phyloP scores from a whole-genome alignment of 2,329 filamentous ascomycete species.

The Westerdykella sp. region DNA sequence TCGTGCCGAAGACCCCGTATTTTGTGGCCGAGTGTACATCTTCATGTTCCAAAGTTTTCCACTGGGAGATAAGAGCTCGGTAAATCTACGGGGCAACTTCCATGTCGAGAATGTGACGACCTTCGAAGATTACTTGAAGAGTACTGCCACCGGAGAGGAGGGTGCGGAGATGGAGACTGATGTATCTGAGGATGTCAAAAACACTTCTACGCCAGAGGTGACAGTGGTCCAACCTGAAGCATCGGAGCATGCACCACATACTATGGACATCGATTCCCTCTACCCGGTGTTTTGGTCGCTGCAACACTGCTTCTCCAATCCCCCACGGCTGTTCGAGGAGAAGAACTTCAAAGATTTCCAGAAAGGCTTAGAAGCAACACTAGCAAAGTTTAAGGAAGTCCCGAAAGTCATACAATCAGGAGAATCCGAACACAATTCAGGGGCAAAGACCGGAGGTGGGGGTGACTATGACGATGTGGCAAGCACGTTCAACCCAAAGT shows the following conservation, averaged over 20 bases:
- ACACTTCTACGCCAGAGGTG: conserved; percentile 18
- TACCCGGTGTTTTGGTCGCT: conserved; percentile 94
- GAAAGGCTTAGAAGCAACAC: conserved; percentile 54
- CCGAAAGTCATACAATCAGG: conserved; percentile 62
- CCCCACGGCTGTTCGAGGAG: conserved; percentile 70
- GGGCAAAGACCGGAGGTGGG: conserved; percentile 63
- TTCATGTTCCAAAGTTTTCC: conserved; percentile 98
- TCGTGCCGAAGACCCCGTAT: conserved; percentile 93
- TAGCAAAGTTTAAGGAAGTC: conserved; percentile 68
- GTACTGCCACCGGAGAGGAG: conserved; percentile 37
- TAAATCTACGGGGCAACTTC: conserved; percentile 92
- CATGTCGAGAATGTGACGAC: conserved; percentile 90
- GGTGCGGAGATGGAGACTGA: conserved; percentile 27
- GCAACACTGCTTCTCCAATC: conserved; percentile 87
- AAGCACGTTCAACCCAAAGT: conserved; percentile 90
- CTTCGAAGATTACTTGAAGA: conserved; percentile 57
- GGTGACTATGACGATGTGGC: conserved; percentile 58
- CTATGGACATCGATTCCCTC: conserved; percentile 62
- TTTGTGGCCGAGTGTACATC: conserved; percentile 95
- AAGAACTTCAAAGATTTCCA: conserved; percentile 62
- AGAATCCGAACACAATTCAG: conserved; percentile 57
- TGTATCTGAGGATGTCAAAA: conserved; percentile 17
- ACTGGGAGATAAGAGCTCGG: conserved; percentile 91
- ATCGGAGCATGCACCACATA: conserved; percentile 43
- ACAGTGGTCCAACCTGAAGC: conserved; percentile 36